Base-by-base conservation (phyloP, 139 green algal species). In the Tetratostichococcus sp. region DNA sequence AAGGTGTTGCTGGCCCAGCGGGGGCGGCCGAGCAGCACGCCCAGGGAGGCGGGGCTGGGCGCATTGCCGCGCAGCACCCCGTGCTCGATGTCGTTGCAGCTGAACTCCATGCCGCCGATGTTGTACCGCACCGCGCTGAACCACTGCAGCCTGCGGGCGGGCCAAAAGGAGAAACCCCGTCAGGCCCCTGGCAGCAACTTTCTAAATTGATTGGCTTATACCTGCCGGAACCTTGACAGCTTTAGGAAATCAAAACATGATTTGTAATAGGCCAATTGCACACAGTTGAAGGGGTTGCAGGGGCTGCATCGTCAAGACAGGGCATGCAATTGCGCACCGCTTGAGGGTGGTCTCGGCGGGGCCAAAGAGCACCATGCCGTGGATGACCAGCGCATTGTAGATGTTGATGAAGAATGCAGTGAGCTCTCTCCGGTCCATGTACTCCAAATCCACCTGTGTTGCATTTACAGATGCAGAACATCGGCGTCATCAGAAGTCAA, bases 381-480 rank as follows among this genome's bases (percentile, higher is more conserved):
- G 87, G 33, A 98, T 78, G 31, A 98, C 85, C 43, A 98, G 83
- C 3, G 85, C 82, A 78, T 97, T 98, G 88, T 98, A 98, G 26
- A 90, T 75, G 84, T 98, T 98, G 85, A 98, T 93, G 75, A 86
- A 95, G 77, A 98, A 94, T 4, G 88, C 88, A n/a, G 88, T 92
- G 2, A 86, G 85, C 79, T 93, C 84, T 6, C 89, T 72, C 0
- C 78, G 71, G 42, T 39, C 77, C 65, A 98, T 82, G 0, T 74
- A 71, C 0, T 70, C 68, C 5, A 96, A 72, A 59, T 93, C 84
- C 32, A 92, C 82, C 84, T 91, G 69, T 50, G n/a, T n/a, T 39
- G 35, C 69, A 42, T 72, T 70, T 19, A 69, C 65, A 19, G 66
- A 59, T 1, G 72, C 34, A n/a, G n/a, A 23, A 80, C 75, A 34